A percentile compares a stretch with the other conserved stretches of the same genome.
phyloP scores from a whole-genome alignment of 176 grass and related monocot species.

The Pharus latifolius region DNA sequence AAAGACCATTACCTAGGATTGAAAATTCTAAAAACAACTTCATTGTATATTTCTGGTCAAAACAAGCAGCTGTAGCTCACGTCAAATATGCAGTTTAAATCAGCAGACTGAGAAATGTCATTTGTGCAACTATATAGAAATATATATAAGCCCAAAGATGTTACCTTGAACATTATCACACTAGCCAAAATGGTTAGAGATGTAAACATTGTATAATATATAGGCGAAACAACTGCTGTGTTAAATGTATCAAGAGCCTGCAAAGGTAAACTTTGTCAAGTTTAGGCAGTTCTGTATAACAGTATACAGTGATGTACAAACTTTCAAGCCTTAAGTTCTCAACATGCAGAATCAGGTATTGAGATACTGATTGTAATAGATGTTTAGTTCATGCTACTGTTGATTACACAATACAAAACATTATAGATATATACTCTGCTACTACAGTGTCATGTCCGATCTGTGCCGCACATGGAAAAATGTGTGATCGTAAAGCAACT shows the following conservation, averaged over 20 bases:
- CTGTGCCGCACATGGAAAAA: background rate
- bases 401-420: background rate
- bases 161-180: constrained; percentile 99
- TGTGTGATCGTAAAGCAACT: background rate
- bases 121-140: background rate
- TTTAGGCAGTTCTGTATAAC: background rate
- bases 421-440: background rate
- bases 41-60: background rate
- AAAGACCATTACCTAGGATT: background rate
- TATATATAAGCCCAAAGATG: background rate
- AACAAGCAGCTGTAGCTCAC: background rate
- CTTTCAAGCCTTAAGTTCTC: background rate
- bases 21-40: background rate
- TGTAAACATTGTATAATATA: constrained; percentile 97
- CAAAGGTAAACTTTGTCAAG: constrained; percentile 16
- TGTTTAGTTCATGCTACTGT: background rate
- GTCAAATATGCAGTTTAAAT: background rate
- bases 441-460: background rate
- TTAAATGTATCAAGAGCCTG: constrained; percentile 98
- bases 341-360: background rate
- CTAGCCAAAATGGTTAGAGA: constrained; percentile 93
- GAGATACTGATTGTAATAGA: background rate
- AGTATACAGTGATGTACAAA: background rate
- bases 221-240: constrained; percentile 83
- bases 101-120: background rate